Evolutionary conservation across 202 grass and related monocot genomes (phyloP).

Genomic region (Brachypodium distachyon): DNA sequence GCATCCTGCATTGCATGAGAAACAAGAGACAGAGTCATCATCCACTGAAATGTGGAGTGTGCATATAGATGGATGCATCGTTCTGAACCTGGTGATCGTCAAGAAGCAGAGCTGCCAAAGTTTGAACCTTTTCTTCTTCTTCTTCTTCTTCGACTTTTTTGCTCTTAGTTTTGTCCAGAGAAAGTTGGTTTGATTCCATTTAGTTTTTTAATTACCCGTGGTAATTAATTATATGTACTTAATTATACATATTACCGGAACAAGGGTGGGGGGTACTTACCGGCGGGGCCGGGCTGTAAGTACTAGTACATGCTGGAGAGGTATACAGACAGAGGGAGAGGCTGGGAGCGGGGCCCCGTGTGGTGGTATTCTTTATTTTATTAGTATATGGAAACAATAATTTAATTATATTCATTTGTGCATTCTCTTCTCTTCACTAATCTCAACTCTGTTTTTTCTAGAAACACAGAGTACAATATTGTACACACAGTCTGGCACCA

Average conservation of each 20-base stretch:
- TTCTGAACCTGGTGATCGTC: too few species aligned
- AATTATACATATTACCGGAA: slow-evolving; percentile 28
- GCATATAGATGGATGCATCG: not conserved
- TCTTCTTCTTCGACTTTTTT: not conserved
- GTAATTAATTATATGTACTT: slow-evolving; percentile 59
- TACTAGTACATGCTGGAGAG: slow-evolving; percentile 43
- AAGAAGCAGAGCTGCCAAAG: slow-evolving; percentile 20
- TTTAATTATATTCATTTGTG: slow-evolving; percentile 37
- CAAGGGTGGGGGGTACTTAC: not conserved
- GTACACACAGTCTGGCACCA: too few species aligned
- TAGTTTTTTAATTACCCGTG: slow-evolving; percentile 57
- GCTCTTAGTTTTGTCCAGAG: slow-evolving; percentile 56
- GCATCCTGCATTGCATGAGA: too few species aligned
- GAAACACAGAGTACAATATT: too few species aligned
- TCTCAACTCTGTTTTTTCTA: too few species aligned
- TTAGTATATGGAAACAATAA: slow-evolving; percentile 60
- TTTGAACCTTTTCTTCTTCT: slow-evolving; percentile 11
- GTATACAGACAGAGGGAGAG: not conserved
- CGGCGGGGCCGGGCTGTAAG: slow-evolving; percentile 7
- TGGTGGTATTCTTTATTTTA: slow-evolving; percentile 53
- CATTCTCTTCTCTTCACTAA: not conserved
- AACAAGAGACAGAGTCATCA: not conserved
- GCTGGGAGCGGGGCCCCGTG: not conserved
- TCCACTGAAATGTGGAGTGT: slow-evolving; percentile 19
- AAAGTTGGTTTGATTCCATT: slow-evolving; percentile 62